phyloP scores from a whole-genome alignment of 2,329 filamentous ascomycete genomes.

The Xylaria hypoxylon region DNA sequence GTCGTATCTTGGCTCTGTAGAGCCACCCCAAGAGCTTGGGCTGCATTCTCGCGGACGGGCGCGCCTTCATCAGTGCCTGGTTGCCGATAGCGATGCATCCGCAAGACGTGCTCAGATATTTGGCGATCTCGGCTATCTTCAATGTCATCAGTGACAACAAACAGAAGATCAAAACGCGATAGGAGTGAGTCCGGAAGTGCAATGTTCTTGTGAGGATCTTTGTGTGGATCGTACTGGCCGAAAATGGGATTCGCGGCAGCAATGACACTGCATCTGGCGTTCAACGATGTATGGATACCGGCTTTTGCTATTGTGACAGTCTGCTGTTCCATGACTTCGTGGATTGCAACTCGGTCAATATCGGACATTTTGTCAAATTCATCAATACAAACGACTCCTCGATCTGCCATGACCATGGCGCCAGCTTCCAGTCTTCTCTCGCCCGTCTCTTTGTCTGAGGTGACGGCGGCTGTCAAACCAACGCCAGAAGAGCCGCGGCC shows the following conservation, averaged over 20 bases:
- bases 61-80: conserved; percentile 94
- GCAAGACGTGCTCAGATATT: conserved; percentile 94
- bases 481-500: conserved; percentile 97
- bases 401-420: conserved; percentile 98
- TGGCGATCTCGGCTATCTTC: conserved; percentile 91
- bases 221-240: conserved; percentile 97
- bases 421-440: conserved; percentile 94
- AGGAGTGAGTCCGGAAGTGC: conserved; percentile 94
- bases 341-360: conserved; percentile 95
- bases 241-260: conserved; percentile 98
- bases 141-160: conserved; percentile 98
- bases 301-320: conserved; percentile 99
- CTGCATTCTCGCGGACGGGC: conserved; percentile 87
- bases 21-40: conserved; percentile 88
- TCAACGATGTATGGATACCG: conserved; percentile 96
- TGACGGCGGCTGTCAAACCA: conserved; percentile 96
- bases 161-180: conserved; percentile 97
- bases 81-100: conserved; percentile 96
- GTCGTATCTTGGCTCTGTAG: conserved; percentile 79
- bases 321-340: conserved; percentile 99
- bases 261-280: conserved; percentile 95
- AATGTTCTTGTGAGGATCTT: conserved; percentile 98
- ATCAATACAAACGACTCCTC: conserved; percentile 98
- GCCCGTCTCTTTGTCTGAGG: conserved; percentile 95
- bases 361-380: conserved; percentile 99